A percentile compares a stretch with the other conserved stretches of the same genome.
These are phyloP conservation scores for Castanea sativa DNA, from an alignment of 306 rosid species.

Conservation along the genomic window DNA sequence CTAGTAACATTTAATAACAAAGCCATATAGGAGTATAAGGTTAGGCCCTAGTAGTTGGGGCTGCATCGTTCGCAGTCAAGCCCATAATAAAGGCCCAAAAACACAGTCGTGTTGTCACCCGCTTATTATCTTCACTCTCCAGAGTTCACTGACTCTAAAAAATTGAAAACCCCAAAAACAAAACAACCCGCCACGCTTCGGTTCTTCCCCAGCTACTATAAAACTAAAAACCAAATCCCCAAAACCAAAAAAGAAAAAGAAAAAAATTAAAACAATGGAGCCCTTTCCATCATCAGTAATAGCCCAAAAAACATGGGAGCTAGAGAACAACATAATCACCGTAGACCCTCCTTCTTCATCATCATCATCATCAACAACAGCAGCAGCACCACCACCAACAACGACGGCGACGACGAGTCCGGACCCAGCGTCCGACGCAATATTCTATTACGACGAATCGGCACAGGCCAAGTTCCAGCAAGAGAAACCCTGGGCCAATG, in stretches of 20 bases:
- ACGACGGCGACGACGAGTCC: not conserved
- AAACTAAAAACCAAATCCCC: not conserved
- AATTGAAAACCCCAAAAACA: no score
- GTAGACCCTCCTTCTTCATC: conserved; percentile 51
- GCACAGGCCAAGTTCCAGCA: conserved; percentile 72
- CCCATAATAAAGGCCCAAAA: no score
- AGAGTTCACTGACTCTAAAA: no score
- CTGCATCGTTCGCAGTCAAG: no score
- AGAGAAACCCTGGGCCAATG: conserved; percentile 82
- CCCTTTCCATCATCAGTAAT: conserved; percentile 43
- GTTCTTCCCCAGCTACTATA: no score
- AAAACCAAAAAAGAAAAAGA: not conserved
- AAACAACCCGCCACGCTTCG: no score
- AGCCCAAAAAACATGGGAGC: conserved; percentile 93
- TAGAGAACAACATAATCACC: conserved; percentile 78
- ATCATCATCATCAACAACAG: no score
- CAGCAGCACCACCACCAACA: not conserved
- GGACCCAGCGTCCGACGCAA: conserved; percentile 67
- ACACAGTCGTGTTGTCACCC: no score
- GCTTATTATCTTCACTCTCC: no score
- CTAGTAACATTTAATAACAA: no score
- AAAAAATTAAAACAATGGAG: conserved; percentile 35
- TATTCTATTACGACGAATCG: conserved; percentile 83
- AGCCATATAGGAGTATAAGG: no score
- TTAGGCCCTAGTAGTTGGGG: no score